Percentiles rank a stretch among this genome's conserved stretches.
These are phyloP conservation scores for Solanum tarijense DNA, from an alignment of 257 asterid genomes.

Conservation along the genomic window DNA sequence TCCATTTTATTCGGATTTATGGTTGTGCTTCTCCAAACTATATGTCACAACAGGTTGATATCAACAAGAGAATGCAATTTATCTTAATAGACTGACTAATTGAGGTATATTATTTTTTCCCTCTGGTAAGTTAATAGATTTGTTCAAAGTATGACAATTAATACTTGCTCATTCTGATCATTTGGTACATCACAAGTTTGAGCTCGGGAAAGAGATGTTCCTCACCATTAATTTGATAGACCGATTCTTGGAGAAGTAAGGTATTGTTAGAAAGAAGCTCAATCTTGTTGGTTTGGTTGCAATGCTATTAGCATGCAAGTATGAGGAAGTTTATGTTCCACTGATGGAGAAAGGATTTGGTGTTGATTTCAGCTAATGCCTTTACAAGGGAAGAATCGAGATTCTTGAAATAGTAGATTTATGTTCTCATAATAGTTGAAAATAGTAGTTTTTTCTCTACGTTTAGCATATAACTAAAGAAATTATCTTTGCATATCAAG, in stretches of 20 bases:
- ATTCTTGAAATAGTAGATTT: neutral
- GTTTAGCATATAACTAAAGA: no score
- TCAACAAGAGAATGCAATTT: neutral
- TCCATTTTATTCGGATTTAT: neutral
- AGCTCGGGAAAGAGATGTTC: neutral
- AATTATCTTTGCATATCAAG: no score
- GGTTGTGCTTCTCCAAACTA: neutral
- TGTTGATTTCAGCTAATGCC: neutral
- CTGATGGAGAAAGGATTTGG: neutral
- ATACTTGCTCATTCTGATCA: neutral
- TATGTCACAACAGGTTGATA: neutral
- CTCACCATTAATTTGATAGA: neutral
- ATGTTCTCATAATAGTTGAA: neutral
- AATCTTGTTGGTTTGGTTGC: neutral
- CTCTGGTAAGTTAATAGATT: no score
- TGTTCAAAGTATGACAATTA: neutral
- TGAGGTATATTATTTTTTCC: neutral
- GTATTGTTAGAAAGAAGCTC: neutral
- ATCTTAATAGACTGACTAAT: neutral
- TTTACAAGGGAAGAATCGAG: neutral
- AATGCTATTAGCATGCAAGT: neutral
- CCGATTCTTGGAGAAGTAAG: neutral
- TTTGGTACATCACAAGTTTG: neutral
- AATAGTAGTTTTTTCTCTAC: neutral
- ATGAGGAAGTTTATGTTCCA: neutral